Evolutionary conservation across 2,329 filamentous ascomycete genomes (phyloP), one percentile per base, ranked within the genome.

Genomic region (Penicillium sclerotigenum): DNA sequence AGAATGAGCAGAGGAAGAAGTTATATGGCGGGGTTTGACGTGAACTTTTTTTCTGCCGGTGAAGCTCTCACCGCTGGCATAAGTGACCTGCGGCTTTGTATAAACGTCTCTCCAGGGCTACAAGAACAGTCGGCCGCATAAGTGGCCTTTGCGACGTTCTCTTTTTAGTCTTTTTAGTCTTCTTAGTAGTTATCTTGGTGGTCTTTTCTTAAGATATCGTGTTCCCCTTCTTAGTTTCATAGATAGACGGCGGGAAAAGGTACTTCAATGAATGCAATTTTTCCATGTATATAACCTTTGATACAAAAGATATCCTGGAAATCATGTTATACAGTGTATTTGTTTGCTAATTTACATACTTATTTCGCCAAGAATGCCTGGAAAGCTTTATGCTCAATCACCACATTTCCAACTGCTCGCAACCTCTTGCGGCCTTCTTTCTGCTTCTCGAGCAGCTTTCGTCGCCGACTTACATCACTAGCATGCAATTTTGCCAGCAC

Each of bases 331-430:
- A 56, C 54, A 56, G n/a, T 53, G 8, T 52, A 37, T 36, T 36
- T 20, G 20, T 11, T 31, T 33, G 43, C 56, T 57, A 54, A 52
- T 64, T 57, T 63, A 59, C 55, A 64, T 28, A 7, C 28, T 61
- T 67, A 92, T 74, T 94, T 96, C 0, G 91, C 83, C 72, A 99
- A 75, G 72, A 99, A 99, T 64, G 86, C 90, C 74, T 99, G 94
- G 71, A 97, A 99, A 3, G 92, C 91, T 64, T 91, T 89, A 67
- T 97, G 91, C 59, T 97, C 92, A 72, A 99, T 97, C n/a, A 91
- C 83, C 0, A 99, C 92, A 70, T 96, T 96, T 0, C 94, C 90
- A 47, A 82, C 78, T 11, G 80, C 79, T 57, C 90, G 85, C 57
- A 99, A 76, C 74, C 88, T 89, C 83, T 96, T 97, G 54, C 91